These are phyloP conservation scores for Trichosporon inkin DNA, from an alignment of 1,284 basidiomycete species.

Conservation along the genomic window DNA sequence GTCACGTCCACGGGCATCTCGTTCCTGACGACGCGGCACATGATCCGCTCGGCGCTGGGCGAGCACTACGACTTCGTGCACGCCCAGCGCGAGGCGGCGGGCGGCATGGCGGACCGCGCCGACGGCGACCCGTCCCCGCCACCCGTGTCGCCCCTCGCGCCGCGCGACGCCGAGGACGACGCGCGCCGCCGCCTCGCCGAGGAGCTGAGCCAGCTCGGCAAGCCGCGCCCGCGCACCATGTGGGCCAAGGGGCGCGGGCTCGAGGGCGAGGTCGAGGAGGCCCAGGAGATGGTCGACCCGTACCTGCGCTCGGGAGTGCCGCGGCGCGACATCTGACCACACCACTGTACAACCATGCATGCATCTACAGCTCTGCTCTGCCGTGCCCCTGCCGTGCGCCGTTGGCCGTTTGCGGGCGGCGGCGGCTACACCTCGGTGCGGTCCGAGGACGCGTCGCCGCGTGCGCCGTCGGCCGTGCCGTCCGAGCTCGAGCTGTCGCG, in stretches of 20 bases:
- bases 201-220: slow-evolving; percentile 17
- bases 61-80: slow-evolving; percentile 10
- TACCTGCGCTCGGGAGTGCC: slow-evolving; percentile 35
- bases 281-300: slow-evolving; percentile 37
- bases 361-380: not conserved
- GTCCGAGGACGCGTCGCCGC: not conserved
- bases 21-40: slow-evolving; percentile 24
- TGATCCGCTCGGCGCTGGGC: slow-evolving; percentile 24
- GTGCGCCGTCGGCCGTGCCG: not conserved
- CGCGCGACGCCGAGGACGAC: not conserved
- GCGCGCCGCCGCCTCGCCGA: slow-evolving; percentile 10
- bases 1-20: slow-evolving; percentile 33
- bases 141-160: not conserved
- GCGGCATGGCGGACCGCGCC: not conserved
- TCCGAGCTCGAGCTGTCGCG: not conserved
- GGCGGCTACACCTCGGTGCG: slow-evolving; percentile 9
- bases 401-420: too few species aligned
- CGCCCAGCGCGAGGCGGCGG: not conserved
- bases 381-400: too few species aligned
- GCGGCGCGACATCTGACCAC: slow-evolving; percentile 10
- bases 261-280: slow-evolving; percentile 34
- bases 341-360: not conserved
- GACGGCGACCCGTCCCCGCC: not conserved
- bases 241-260: slow-evolving; percentile 33
- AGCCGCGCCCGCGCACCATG: slow-evolving; percentile 23